Conservation (phyloP, 441 rosid genomes). For the Hura crepitans region DNA sequence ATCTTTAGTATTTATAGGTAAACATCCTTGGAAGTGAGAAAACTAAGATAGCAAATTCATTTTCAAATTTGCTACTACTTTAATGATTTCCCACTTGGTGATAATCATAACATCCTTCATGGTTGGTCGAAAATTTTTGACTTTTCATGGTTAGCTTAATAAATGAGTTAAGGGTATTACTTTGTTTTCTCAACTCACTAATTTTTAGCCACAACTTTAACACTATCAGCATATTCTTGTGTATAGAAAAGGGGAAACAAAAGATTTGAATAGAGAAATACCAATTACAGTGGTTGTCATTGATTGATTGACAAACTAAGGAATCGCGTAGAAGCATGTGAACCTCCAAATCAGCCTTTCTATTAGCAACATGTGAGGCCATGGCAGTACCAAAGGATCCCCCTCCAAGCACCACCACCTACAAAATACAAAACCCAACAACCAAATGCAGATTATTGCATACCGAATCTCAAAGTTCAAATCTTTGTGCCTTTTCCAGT, state of each 20-base stretch:
- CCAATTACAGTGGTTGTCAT: constrained; percentile 54
- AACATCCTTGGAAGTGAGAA: no score
- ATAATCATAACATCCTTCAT: no score
- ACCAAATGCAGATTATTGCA: constrained; percentile 11
- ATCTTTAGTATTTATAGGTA: no score
- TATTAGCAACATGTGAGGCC: constrained; percentile 84
- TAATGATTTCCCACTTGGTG: no score
- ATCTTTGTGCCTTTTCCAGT: background rate
- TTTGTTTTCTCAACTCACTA: no score
- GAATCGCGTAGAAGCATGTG: constrained; percentile 77
- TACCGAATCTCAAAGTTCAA: background rate
- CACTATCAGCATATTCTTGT: background rate
- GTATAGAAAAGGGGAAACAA: background rate
- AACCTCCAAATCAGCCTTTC: constrained; percentile 66
- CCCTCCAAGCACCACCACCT: constrained; percentile 96
- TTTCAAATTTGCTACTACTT: no score
- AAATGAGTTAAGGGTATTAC: no score
- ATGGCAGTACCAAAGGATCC: constrained; percentile 95
- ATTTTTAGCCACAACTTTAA: no score
- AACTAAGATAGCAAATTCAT: no score
- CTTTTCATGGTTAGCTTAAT: no score
- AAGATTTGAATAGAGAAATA: constrained; percentile 14
- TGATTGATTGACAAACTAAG: constrained; percentile 62
- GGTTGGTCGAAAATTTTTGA: no score
- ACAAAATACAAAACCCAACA: background rate